A percentile compares a stretch with the other conserved stretches of the same genome.
Conservation (phyloP, 2,329 filamentous ascomycete species). For the Fusarium sacchari region DNA sequence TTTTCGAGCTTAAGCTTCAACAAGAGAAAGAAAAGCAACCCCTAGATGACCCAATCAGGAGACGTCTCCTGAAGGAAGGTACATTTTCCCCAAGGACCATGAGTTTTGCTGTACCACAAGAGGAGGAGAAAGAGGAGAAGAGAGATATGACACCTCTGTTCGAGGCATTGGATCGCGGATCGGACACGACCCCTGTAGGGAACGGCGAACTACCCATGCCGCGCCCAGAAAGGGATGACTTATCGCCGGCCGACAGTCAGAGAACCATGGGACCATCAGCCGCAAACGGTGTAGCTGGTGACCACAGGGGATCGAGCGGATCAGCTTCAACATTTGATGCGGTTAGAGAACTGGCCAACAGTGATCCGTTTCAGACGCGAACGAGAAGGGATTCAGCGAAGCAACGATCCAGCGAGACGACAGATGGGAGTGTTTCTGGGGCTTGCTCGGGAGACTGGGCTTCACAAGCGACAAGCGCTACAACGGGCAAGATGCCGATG, state of each 20-base stretch:
- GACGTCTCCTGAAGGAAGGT: slow-evolving; percentile 52
- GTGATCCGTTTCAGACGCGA: slow-evolving; percentile 59
- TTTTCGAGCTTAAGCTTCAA: slow-evolving; percentile 76
- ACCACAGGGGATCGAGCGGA: slow-evolving; percentile 58
- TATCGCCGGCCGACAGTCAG: slow-evolving; percentile 43
- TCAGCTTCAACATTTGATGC: slow-evolving; percentile 57
- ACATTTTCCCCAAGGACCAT: slow-evolving; percentile 58
- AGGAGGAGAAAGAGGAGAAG: slow-evolving; percentile 41
- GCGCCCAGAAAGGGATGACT: slow-evolving; percentile 40
- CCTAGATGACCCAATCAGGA: slow-evolving; percentile 52
- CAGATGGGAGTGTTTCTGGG: slow-evolving; percentile 67
- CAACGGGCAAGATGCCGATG: slow-evolving; percentile 70
- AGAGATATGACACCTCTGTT: slow-evolving; percentile 31
- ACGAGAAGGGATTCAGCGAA: slow-evolving; percentile 53
- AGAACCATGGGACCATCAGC: slow-evolving; percentile 43
- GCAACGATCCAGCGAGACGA: slow-evolving; percentile 70
- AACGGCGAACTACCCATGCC: slow-evolving; percentile 38
- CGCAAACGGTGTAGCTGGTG: slow-evolving; percentile 35
- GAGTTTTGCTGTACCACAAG: slow-evolving; percentile 50
- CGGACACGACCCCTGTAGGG: slow-evolving; percentile 36
- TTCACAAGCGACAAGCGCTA: slow-evolving; percentile 70
- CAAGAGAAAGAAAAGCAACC: slow-evolving; percentile 65
- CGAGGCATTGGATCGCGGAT: slow-evolving; percentile 30
- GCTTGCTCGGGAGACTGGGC: slow-evolving; percentile 68
- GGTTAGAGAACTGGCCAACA: slow-evolving; percentile 59